Evolutionary conservation across 2,329 filamentous ascomycete species (phyloP), one percentile per base, ranked within the genome.

Genomic region (Botrytis tulipae): DNA sequence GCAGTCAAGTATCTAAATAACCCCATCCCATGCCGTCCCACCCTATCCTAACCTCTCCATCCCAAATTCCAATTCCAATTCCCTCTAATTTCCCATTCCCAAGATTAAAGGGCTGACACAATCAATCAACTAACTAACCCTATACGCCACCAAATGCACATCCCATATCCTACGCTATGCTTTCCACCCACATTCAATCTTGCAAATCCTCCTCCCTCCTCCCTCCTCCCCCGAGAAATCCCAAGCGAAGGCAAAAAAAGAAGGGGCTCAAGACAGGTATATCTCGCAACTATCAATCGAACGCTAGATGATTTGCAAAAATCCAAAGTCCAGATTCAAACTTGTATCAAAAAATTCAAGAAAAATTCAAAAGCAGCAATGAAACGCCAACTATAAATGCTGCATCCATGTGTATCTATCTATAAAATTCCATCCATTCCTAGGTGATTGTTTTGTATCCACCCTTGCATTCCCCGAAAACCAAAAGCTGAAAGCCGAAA

Each of bases 401-500:
- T 48, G 48, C 59, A 48, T 57, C 71, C 61, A 71, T 35, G 42
- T 62, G 65, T 68, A 70, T 48, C 54, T 51, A n/a, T 73, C 54
- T 73, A 73, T 73, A 59, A 62, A 46, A 54, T 37, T 71, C 42
- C 66, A 61, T 63, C 60, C 67, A 40, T 67, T 42, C 65, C 42
- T 66, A 22, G 18, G 46, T 32, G 9, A 22, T 68, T 20, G 25
- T 18, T 40, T 68, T 29, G 25, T 42, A 42, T 54, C 65, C 48
- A 29, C 29, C 44, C 42, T 48, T 35, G 29, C 65, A 40, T 40
- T 54, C 65, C 25, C 22, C 9, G 48, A 42, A 68, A 32, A 4
- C n/a, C 51, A 29, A 29, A 57, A 57, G 14, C n/a, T 16, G 14
- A 57, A 29, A 40, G 35, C 65, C 42, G 35, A 57, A 68, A 68